These are phyloP conservation scores for Nemania sp. DNA, from an alignment of 2,329 filamentous ascomycete species.

Conservation along the genomic window DNA sequence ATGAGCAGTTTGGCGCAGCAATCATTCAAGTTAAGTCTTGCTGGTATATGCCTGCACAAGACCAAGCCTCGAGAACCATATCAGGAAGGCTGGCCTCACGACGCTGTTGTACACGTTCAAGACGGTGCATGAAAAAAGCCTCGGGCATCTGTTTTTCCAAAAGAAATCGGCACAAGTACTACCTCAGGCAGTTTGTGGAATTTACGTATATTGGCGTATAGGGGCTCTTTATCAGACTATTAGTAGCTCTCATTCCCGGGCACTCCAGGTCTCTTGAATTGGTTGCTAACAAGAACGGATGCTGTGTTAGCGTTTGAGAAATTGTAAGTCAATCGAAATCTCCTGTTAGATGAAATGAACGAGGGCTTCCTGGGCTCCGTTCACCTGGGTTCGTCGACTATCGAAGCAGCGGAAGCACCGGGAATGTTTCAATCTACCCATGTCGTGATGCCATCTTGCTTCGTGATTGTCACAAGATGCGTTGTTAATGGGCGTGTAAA, in stretches of 20 bases:
- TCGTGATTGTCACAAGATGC: too few relatives aligned
- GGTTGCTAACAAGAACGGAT: background rate
- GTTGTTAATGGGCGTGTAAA: too few relatives aligned
- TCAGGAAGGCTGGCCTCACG: slow-evolving; percentile 18
- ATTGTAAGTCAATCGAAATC: slow-evolving; percentile 19
- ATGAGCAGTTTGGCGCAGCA: too few relatives aligned
- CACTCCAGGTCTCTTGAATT: too few relatives aligned
- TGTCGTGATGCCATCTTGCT: too few relatives aligned
- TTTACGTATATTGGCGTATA: too few relatives aligned
- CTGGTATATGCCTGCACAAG: slow-evolving; percentile 23
- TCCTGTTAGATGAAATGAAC: slow-evolving; percentile 10
- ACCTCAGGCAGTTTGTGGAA: background rate
- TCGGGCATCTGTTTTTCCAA: background rate
- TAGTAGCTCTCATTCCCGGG: too few relatives aligned
- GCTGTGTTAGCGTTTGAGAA: slow-evolving; percentile 12
- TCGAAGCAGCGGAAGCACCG: too few relatives aligned
- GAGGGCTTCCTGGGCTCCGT: slow-evolving; percentile 10
- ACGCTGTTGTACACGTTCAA: slow-evolving; percentile 19
- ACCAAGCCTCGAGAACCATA: slow-evolving; percentile 14
- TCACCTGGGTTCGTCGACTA: slow-evolving; percentile 5
- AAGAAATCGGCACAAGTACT: background rate
- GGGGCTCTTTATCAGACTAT: too few relatives aligned
- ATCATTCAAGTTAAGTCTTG: too few relatives aligned
- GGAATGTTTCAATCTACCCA: too few relatives aligned
- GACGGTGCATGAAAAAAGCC: slow-evolving; percentile 3